Evolutionary conservation across 352 stramenopile genomes (phyloP), one percentile per base, ranked within the genome.

Genomic region (Thalassiosira gravida): DNA sequence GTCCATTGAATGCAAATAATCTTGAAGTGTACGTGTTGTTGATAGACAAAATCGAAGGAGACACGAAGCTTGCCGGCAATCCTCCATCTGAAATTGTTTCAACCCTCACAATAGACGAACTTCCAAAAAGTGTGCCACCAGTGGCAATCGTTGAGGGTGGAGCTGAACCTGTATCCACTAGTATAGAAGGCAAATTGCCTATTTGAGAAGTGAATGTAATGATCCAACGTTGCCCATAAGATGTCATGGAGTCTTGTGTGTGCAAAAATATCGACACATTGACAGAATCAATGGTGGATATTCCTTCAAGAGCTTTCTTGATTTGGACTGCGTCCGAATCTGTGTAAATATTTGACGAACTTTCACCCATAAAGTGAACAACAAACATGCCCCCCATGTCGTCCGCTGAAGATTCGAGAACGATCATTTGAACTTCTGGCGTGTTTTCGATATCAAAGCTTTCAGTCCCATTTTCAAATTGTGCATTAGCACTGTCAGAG

Each of bases 1-100:
- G 79, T n/a, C 93, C 92, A 52, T 97, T 98, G 83, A 95, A 98
- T 8, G 95, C 90, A 11, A 90, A 93, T 0, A 98, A 92, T 32
- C 95, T 93, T 0, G 96, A 89, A 32, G 87, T 96, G 56, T 97
- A 96, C 0, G 80, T 52, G 0, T 90, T 94, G 6, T 84, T 86
- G 0, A 80, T 76, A 2, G 83, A 69, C 32, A 97, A 83, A 0
- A 86, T 88, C 1, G 70, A 78, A 64, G 75, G 74, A 52, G 80
- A 83, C 24, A 85, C 62, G 52, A 86, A 89, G 8, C 3, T 69
- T 9, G 66, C 74, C 22, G 77, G 80, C 14, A 90, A 47, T 2
- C 25, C 35, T 64, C 85, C 82, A 37, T 84, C 50, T 6, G 29
- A 58, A 53, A 87, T 44, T 22, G 74, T 80, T 63, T 77, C 63